phyloP scores from a whole-genome alignment of 1,284 basidiomycete species.

The Sanghuangporus baumii region DNA sequence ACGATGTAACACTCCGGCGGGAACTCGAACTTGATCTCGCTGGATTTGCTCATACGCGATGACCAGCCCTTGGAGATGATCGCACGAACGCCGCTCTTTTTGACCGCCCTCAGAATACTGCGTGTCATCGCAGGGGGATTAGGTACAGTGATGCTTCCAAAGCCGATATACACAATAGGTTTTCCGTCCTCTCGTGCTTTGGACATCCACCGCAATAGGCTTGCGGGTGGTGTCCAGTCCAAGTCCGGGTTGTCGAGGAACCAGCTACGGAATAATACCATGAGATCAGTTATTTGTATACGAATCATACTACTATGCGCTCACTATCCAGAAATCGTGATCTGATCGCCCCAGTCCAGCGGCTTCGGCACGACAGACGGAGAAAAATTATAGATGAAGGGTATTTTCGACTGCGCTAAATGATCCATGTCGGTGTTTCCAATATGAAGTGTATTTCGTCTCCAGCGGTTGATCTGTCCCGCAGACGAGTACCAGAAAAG shows the following conservation, averaged over 20 bases:
- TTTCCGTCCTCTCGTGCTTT: conserved; percentile 53
- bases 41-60: conserved; percentile 43
- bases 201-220: conserved; percentile 49
- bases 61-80: conserved; percentile 80
- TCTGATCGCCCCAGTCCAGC: conserved; percentile 72
- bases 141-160: conserved; percentile 70
- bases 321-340: conserved; percentile 55
- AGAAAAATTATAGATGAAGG: conserved; percentile 68
- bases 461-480: conserved; percentile 71
- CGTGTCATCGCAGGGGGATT: conserved; percentile 59
- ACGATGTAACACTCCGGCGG: conserved; percentile 39
- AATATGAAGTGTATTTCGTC: conserved; percentile 50
- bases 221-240: conserved; percentile 51
- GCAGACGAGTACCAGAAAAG: conserved; percentile 74
- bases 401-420: conserved; percentile 59
- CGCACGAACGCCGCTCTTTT: conserved; percentile 59
- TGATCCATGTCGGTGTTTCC: conserved; percentile 61
- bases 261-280: conserved; percentile 36
- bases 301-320: conserved; percentile 20
- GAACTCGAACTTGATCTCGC: conserved; percentile 34
- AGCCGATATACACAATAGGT: conserved; percentile 73
- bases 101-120: conserved; percentile 61
- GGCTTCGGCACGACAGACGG: conserved; percentile 63
- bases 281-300: background rate
- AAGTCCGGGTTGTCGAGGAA: conserved; percentile 59